Base-by-base conservation (phyloP, 2,329 filamentous ascomycete species). In the Biscogniauxia marginata region DNA sequence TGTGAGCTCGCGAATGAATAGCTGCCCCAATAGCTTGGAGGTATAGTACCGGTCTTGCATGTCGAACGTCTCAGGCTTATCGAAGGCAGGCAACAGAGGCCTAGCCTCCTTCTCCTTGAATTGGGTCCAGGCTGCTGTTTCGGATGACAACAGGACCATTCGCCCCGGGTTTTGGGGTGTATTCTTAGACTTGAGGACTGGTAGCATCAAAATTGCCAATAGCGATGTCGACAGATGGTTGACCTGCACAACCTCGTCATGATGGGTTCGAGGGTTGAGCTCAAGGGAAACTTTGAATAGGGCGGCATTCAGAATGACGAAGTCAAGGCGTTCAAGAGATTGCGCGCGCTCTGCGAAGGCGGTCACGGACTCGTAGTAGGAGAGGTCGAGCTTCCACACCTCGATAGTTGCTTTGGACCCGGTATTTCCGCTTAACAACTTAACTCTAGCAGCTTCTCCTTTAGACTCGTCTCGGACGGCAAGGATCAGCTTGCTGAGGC, bases 151-250 rank as follows among this genome's bases (percentile, higher is more conserved):
- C 49, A 67, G 56, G 22, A 60, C 63, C 18, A 68, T 51, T 8
- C 49, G 53, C 5, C 16, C 43, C 7, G 43, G 52, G 4, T 18
- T 19, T 24, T 43, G 7, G 21, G 43, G 25, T 4, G 16, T 7
- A 19, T 20, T 24, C 44, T 53, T 53, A 7, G 50, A 24, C 18
- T 47, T n/a, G 7, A 53, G n/a, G 18, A 53, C 52, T 20, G 52
- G 52, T 4, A 83, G 61, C 13, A 82, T 51, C 0, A 81, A 67
- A 0, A 80, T 63, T 0, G 73, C 75, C 1, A 84, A 68, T 2
- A 83, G 63, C 11, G 79, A 73, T 0, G 79, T 83, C 25, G 71
- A 75, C 57, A 83, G 71, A 9, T 81, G 79, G 58, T 84, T 83
- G 47, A 77, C 74, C 0, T 78, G 79, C 46, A 83, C 63, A 3